Conservation (phyloP, 2,329 filamentous ascomycete species). For the Epichloe gansuensis region DNA sequence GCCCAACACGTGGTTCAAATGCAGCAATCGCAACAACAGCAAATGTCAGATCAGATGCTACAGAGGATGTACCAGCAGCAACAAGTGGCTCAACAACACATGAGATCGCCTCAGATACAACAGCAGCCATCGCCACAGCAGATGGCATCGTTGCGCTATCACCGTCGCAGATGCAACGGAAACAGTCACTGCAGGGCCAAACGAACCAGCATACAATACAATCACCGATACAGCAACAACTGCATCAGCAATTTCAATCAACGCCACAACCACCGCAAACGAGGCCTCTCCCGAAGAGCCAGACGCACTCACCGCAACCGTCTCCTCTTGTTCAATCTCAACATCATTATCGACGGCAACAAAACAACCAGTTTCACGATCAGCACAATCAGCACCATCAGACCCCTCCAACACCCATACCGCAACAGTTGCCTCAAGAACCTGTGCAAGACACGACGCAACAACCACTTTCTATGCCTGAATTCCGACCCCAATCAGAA, state of each 20-base stretch:
- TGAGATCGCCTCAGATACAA: constrained; percentile 9
- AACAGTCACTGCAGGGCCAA: constrained; percentile 7
- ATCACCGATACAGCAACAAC: constrained; percentile 14
- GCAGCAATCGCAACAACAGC: constrained; percentile 8
- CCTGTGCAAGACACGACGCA: constrained; percentile 3
- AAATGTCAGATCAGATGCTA: constrained; percentile 5
- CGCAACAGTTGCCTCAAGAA: constrained; percentile 1
- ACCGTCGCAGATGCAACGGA: constrained; percentile 8
- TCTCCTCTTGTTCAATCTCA: constrained; percentile 8
- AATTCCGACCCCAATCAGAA: background rate
- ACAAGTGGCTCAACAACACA: constrained; percentile 9
- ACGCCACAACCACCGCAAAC: constrained; percentile 3
- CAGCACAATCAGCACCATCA: background rate
- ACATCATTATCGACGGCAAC: background rate
- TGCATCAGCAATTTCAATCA: constrained; percentile 15
- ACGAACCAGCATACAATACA: constrained; percentile 6
- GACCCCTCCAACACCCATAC: constrained; percentile 6
- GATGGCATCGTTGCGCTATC: constrained; percentile 4
- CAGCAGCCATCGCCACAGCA: constrained; percentile 11
- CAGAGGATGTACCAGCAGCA: constrained; percentile 9
- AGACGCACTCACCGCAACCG: constrained; percentile 15
- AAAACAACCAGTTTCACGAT: background rate
- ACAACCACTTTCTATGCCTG: background rate
- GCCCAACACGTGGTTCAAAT: constrained; percentile 3
- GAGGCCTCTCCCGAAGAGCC: constrained; percentile 8